These are phyloP conservation scores for Penicillium cinerascens DNA, from an alignment of 495 filamentous ascomycete genomes.

Conservation along the genomic window DNA sequence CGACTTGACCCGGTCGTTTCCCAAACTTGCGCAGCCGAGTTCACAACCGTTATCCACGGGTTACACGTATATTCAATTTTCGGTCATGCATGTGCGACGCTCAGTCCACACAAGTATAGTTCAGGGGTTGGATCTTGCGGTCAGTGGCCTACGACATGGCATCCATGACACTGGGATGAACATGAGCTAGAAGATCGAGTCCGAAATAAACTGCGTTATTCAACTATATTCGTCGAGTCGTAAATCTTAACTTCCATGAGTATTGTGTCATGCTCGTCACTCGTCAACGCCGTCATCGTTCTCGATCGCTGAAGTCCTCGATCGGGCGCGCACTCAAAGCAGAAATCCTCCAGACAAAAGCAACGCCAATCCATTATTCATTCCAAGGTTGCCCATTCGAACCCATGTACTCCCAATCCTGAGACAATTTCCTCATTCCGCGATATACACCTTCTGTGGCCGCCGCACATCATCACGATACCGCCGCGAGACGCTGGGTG, in stretches of 20 bases:
- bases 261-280: too few relatives aligned
- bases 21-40: neutral
- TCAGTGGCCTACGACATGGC: too few relatives aligned
- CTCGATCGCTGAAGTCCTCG: neutral
- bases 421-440: neutral
- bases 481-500: slow-evolving; percentile 16
- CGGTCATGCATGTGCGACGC: neutral
- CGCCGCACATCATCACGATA: slow-evolving; percentile 28
- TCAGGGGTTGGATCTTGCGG: neutral
- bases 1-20: neutral
- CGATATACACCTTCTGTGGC: slow-evolving; percentile 38
- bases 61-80: neutral
- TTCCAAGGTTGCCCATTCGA: neutral
- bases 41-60: neutral
- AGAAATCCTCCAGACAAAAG: neutral
- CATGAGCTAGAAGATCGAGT: too few relatives aligned
- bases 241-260: too few relatives aligned
- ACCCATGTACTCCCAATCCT: neutral
- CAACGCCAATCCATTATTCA: neutral
- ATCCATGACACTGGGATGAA: neutral
- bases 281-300: neutral
- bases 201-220: too few relatives aligned
- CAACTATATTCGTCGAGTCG: too few relatives aligned
- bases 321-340: neutral
- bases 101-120: neutral